phyloP scores from a whole-genome alignment of 257 asterid genomes.

The Solanum pimpinellifolium region DNA sequence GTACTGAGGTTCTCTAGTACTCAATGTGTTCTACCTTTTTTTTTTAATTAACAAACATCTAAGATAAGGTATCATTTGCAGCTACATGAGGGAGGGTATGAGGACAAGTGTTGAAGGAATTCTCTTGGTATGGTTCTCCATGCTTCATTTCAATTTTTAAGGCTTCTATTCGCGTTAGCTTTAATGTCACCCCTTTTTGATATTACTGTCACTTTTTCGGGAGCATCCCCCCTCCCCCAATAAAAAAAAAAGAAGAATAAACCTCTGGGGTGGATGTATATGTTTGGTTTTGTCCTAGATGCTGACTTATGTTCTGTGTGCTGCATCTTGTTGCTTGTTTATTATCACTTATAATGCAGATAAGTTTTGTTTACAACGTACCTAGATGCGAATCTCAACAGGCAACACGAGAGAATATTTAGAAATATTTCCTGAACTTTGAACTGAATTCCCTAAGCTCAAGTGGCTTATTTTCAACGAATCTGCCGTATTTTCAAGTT shows the following conservation, averaged over 20 bases:
- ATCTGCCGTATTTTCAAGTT: background rate
- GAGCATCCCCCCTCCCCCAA: background rate
- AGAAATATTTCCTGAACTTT: background rate
- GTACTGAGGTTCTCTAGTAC: background rate
- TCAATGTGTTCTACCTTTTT: background rate
- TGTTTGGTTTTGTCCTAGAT: background rate
- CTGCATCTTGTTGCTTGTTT: background rate
- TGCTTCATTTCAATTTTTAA: background rate
- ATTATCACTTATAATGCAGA: background rate
- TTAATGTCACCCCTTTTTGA: background rate
- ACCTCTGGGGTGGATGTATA: background rate
- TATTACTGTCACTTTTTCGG: background rate
- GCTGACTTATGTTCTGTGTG: background rate
- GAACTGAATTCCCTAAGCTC: background rate
- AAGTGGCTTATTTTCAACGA: background rate
- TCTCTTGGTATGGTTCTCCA: constrained; percentile 43
- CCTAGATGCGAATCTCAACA: background rate
- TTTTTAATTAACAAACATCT: background rate
- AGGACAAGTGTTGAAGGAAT: constrained; percentile 96
- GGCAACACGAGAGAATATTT: background rate
- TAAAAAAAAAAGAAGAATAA: background rate
- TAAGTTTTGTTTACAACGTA: background rate
- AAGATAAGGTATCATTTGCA: constrained; percentile 18
- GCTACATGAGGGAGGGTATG: constrained; percentile 91
- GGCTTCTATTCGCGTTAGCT: background rate